Evolutionary conservation across 305 asterid genomes (phyloP).

Genomic region (Fraxinus paxiana): DNA sequence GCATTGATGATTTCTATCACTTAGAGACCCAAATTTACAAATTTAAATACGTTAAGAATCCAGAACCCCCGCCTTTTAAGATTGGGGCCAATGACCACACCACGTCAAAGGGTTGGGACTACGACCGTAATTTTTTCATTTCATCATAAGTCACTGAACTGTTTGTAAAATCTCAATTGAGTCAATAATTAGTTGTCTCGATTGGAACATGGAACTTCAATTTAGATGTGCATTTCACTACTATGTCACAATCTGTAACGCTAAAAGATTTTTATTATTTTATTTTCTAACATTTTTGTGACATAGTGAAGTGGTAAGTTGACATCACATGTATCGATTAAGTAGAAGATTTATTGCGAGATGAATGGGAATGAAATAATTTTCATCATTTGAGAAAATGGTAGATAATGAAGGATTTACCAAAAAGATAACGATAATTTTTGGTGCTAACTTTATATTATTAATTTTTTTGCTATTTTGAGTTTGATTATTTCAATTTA

Average conservation of each 20-base stretch:
- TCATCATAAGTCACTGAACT: neutral
- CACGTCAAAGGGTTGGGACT: neutral
- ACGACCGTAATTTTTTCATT: neutral
- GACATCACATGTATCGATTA: neutral
- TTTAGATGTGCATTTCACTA: neutral
- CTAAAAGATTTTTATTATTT: neutral
- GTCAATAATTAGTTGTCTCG: neutral
- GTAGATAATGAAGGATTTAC: neutral
- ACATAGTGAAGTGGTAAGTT: neutral
- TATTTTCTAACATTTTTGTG: neutral
- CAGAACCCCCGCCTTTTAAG: neutral
- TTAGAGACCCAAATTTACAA: no score
- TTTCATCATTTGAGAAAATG: no score
- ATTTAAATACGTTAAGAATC: neutral
- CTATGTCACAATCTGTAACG: neutral
- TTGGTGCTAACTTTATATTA: no score
- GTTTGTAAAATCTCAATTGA: neutral
- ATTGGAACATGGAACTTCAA: neutral
- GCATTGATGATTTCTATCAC: neutral
- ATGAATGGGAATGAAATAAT: neutral
- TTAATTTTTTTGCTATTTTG: neutral
- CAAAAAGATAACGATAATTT: neutral
- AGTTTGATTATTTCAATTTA: neutral
- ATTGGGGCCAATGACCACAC: neutral
- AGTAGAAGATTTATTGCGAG: neutral